A percentile compares a stretch with the other conserved stretches of the same genome.
These are phyloP conservation scores for Stylosanthes scabra DNA, from an alignment of 331 rosid genomes.

Conservation along the genomic window DNA sequence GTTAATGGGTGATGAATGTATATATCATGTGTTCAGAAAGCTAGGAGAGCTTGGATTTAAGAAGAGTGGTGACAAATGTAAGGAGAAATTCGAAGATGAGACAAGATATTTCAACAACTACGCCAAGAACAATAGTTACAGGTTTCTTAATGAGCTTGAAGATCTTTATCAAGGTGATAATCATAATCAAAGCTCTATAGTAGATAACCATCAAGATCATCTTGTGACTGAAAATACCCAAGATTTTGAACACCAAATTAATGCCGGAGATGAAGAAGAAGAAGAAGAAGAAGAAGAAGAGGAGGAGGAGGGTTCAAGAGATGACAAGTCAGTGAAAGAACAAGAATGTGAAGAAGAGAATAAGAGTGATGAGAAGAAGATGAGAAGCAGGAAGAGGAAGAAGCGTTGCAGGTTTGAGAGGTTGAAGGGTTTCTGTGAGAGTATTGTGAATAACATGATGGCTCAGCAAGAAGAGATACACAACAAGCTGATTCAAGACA, in stretches of 20 bases:
- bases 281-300: too few species aligned
- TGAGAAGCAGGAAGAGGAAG: conserved; percentile 57
- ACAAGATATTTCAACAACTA: conserved; percentile 63
- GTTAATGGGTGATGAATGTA: conserved; percentile 14
- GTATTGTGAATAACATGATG: conserved; percentile 71
- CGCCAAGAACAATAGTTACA: conserved; percentile 55
- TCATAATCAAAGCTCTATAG: conserved; percentile 29
- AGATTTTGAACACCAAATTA: neutral
- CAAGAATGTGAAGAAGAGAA: conserved; percentile 18
- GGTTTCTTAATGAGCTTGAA: conserved; percentile 64
- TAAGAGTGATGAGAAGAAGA: conserved; percentile 15
- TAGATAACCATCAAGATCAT: neutral
- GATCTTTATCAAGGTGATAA: conserved; percentile 49
- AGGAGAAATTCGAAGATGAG: conserved; percentile 88
- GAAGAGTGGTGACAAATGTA: conserved; percentile 81
- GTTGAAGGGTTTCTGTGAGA: conserved; percentile 78
- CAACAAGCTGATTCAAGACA: conserved; percentile 67
- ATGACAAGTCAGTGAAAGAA: neutral
- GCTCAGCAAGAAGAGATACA: conserved; percentile 84
- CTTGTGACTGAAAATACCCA: conserved; percentile 37
- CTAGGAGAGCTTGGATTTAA: conserved; percentile 77
- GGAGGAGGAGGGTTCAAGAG: conserved; percentile 31
- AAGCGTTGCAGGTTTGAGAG: conserved; percentile 53
- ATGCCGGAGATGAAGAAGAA: conserved; percentile 2
- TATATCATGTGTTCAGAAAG: conserved; percentile 68